A percentile compares a stretch with the other conserved stretches of the same genome.
phyloP scores from a whole-genome alignment of 768 basidiomycete species.

The Pleurotus citrinopileatus region DNA sequence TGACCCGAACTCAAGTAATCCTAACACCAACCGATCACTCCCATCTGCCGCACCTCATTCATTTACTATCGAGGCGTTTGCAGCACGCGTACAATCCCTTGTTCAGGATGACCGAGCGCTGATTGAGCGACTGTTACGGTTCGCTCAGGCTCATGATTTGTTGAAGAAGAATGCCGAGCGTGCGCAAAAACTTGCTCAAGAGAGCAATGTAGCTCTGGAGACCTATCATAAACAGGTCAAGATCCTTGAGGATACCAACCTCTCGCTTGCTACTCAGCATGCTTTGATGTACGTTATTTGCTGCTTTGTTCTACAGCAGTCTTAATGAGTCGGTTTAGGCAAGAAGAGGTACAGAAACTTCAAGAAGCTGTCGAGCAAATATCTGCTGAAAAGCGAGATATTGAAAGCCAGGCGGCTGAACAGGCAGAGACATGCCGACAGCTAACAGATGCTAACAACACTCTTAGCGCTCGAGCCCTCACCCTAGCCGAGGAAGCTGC shows the following conservation, averaged over 20 bases:
- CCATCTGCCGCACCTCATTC: constrained; percentile 14
- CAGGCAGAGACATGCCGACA: constrained; percentile 74
- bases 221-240: constrained; percentile 89
- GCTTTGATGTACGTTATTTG: constrained; percentile 48
- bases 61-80: constrained; percentile 69
- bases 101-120: constrained; percentile 80
- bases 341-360: constrained; percentile 62
- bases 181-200: constrained; percentile 87
- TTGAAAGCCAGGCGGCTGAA: constrained; percentile 67
- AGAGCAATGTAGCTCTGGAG: constrained; percentile 74
- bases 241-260: constrained; percentile 74
- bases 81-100: constrained; percentile 73
- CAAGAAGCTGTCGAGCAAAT: constrained; percentile 61
- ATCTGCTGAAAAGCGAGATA: constrained; percentile 57
- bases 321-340: constrained; percentile 33
- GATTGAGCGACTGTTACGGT: constrained; percentile 79
- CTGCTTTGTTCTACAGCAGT: constrained; percentile 16
- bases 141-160: constrained; percentile 86
- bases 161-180: constrained; percentile 91
- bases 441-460: constrained; percentile 76
- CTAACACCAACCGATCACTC: constrained; percentile 21
- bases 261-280: constrained; percentile 46
- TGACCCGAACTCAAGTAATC: constrained; percentile 26
- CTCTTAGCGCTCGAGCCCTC: constrained; percentile 69
- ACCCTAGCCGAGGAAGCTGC: constrained; percentile 70